A percentile compares a stretch with the other conserved stretches of the same genome.
Conservation (phyloP, 2,329 filamentous ascomycete genomes). For the Botryotinia globosa region DNA sequence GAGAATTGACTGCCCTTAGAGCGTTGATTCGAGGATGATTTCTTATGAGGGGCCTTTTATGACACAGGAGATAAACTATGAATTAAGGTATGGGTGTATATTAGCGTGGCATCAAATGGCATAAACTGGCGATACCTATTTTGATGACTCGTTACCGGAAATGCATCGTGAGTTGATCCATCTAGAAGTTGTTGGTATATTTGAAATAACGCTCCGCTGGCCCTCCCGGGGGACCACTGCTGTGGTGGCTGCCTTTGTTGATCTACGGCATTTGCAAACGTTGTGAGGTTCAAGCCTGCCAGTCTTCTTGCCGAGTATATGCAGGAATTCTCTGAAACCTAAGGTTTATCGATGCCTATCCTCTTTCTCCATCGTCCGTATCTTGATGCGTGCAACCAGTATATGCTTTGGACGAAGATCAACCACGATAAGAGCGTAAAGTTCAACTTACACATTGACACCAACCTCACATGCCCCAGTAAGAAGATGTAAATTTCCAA, state of each 20-base stretch:
- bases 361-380: background rate
- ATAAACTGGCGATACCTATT: conserved; percentile 23
- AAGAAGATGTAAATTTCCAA: background rate
- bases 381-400: no score
- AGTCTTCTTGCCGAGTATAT: background rate
- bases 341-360: background rate
- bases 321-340: background rate
- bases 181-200: background rate
- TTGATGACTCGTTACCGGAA: background rate
- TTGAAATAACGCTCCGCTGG: background rate
- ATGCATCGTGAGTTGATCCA: background rate
- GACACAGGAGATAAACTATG: conserved; percentile 18
- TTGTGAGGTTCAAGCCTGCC: background rate
- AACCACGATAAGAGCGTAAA: background rate
- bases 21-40: background rate
- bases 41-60: conserved; percentile 15
- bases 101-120: conserved; percentile 34
- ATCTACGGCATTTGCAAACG: background rate
- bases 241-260: background rate
- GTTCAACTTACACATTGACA: background rate
- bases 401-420: background rate
- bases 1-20: conserved; percentile 35
- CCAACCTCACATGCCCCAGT: background rate
- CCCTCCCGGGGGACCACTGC: background rate
- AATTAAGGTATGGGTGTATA: conserved; percentile 32